Percentiles rank a stretch among this genome's conserved stretches.
Conservation (phyloP, 1,284 basidiomycete species). For the Fistulinella cinereoalba region DNA sequence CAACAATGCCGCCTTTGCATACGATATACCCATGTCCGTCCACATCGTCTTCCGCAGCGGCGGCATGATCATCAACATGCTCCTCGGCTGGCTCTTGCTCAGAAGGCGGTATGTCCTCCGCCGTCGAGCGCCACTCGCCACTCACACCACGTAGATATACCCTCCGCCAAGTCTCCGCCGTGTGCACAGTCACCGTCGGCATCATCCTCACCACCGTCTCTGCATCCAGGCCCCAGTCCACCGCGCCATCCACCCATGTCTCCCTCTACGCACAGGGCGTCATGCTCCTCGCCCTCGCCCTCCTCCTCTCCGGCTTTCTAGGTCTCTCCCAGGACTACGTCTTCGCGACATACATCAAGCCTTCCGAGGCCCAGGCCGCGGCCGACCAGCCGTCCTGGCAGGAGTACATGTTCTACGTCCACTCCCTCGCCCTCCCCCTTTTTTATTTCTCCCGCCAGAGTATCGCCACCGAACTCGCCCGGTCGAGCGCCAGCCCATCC, state of each 20-base stretch:
- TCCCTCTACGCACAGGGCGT: slow-evolving; percentile 71
- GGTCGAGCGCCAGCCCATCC: slow-evolving; percentile 43
- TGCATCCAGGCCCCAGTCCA: not conserved
- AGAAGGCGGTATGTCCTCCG: slow-evolving; percentile 38
- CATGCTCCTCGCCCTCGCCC: slow-evolving; percentile 50
- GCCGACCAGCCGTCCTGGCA: slow-evolving; percentile 60
- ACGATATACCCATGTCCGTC: slow-evolving; percentile 83
- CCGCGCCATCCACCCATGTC: slow-evolving; percentile 5
- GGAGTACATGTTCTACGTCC: slow-evolving; percentile 89
- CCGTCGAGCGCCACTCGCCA: not conserved
- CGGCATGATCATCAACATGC: slow-evolving; percentile 80
- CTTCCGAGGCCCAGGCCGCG: slow-evolving; percentile 17
- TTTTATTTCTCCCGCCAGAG: slow-evolving; percentile 59
- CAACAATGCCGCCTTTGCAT: slow-evolving; percentile 91
- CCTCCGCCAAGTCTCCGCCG: slow-evolving; percentile 65
- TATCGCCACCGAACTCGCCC: slow-evolving; percentile 48
- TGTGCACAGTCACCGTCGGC: slow-evolving; percentile 77
- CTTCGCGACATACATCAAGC: slow-evolving; percentile 59
- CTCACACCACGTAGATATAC: slow-evolving; percentile 53
- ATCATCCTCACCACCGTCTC: slow-evolving; percentile 50
- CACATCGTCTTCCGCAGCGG: slow-evolving; percentile 95
- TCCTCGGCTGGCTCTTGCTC: slow-evolving; percentile 65
- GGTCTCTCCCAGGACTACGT: slow-evolving; percentile 87
- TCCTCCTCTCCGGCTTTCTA: slow-evolving; percentile 79
- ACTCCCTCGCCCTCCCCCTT: slow-evolving; percentile 72